Base-by-base conservation (phyloP, 257 asterid species). In the Eustoma russellianum region DNA sequence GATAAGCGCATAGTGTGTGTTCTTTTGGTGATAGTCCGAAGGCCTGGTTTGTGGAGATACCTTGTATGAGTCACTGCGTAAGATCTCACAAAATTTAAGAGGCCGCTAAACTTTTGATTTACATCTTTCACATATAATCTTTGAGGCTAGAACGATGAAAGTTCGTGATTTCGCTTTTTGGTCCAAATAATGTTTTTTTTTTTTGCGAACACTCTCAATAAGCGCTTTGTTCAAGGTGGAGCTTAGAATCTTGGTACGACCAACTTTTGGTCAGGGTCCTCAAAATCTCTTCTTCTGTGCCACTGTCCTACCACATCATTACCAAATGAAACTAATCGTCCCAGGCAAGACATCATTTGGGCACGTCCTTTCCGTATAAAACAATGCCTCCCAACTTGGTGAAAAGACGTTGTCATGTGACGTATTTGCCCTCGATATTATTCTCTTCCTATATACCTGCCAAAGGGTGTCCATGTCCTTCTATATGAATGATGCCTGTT, bases 191-290 rank as follows among this genome's bases (percentile, higher is more conserved):
- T 24, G 2, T 24, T 4, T 24, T 24, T 1, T 24, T 24, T 24
- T 4, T 24, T 24, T 1, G 30, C 30, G 30, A 24, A 24, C 30
- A 24, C 30, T 0, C 30, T 2, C 3, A 24, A 24, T 24, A 24
- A 24, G 30, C 2, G 30, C 30, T 24, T 24, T 24, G 3, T 19
- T 19, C 2, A 19, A 24, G 30, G 3, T 52, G 74, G 68, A 74
- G 69, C 72, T 69, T 67, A 60, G 65, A 50, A 15, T 45, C 9
- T 19, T 38, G 30, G 52, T 60, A 48, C 18, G 51, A 41, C 53
- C 55, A 44, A 67, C 74, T 67, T 66, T 67, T 74, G 61, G 66
- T 70, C 71, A 63, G 60, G 71, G 64, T 56, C 53, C 30, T 24
- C 3, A 24, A 24, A 24, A 24, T 62, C 70, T n/a, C 64, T 60